Evolutionary conservation across 495 filamentous ascomycete species (phyloP), one percentile per base, ranked within the genome.

Genomic region (Cenococcum geophilum): DNA sequence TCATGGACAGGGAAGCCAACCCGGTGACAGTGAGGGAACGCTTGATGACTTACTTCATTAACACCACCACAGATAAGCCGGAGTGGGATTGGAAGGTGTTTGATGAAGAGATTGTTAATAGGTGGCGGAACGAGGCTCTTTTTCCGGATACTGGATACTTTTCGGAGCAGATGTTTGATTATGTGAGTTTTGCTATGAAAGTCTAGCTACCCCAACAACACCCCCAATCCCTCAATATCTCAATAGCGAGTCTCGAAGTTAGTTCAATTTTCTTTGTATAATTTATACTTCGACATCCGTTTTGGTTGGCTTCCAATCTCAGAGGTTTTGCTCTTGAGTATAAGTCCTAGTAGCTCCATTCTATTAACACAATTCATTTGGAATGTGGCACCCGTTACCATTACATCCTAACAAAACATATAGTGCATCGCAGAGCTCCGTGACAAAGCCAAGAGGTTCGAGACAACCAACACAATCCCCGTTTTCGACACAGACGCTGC

Each of bases 341-440:
- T 45, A 4, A 45, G 12, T 16, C 11, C 2, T 2, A 45, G 2
- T 45, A 45, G 40, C 40, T 10, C 1, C 11, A 32, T 32, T n/a
- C n/a, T n/a, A n/a, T n/a, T n/a, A n/a, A n/a, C n/a, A n/a, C n/a
- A n/a, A n/a, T n/a, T n/a, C n/a, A n/a, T n/a, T n/a, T n/a, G n/a
- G n/a, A n/a, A n/a, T n/a, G n/a, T n/a, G n/a, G n/a, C n/a, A n/a
- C n/a, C n/a, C n/a, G n/a, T n/a, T n/a, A n/a, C n/a, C n/a, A n/a
- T n/a, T 32, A 32, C 6, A 32, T 6, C 27, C 27, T 32, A 32
- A 32, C 6, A 32, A 6, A 32, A 4, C 10, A 1, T 12, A 36
- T 40, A 78, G 74, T 77, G 72, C 62, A 73, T 83, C 51, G 58
- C 69, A 36, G 82, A 85, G 61, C 69, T 83, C 11, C 72, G 74